Percentiles rank a stretch among this genome's conserved stretches.
Evolutionary conservation across 2,329 filamentous ascomycete species (phyloP).

Genomic region (Beauveria caledonica): DNA sequence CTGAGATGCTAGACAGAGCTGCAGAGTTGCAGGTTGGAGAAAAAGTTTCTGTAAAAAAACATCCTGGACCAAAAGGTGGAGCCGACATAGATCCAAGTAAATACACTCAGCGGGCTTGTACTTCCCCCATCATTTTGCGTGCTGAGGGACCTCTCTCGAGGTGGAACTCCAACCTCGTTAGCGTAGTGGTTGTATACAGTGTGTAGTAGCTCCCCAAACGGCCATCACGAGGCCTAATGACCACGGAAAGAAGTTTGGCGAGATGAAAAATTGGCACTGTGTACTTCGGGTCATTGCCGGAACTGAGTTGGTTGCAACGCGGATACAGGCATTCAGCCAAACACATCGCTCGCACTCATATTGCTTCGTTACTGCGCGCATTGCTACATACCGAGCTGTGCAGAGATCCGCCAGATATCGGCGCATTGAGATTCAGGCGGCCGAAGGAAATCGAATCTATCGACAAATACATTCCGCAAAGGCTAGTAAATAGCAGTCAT

Average conservation of each 20-base stretch:
- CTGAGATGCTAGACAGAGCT: not conserved
- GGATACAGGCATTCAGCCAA: slow-evolving; percentile 2
- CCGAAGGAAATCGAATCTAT: not conserved
- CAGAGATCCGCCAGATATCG: not conserved
- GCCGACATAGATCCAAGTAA: not conserved
- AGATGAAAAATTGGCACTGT: not conserved
- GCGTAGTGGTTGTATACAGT: slow-evolving; percentile 2
- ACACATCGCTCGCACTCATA: slow-evolving; percentile 4
- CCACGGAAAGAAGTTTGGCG: not conserved
- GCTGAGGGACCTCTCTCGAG: not conserved
- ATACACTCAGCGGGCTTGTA: not conserved
- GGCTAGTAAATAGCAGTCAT: not conserved
- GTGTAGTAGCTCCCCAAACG: not conserved
- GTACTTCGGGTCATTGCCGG: slow-evolving; percentile 5
- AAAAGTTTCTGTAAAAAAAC: slow-evolving; percentile 9
- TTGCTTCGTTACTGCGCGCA: not conserved
- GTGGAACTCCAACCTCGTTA: not conserved
- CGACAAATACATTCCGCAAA: not conserved
- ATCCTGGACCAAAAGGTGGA: not conserved
- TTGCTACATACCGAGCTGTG: not conserved
- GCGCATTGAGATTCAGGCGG: not conserved
- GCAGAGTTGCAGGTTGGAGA: not conserved
- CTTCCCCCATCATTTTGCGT: not conserved
- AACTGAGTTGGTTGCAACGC: slow-evolving; percentile 1
- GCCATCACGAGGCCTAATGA: not conserved